A percentile compares a stretch with the other conserved stretches of the same genome.
Conservation (phyloP, 805 yeast genomes). For the Candida quercuum region DNA sequence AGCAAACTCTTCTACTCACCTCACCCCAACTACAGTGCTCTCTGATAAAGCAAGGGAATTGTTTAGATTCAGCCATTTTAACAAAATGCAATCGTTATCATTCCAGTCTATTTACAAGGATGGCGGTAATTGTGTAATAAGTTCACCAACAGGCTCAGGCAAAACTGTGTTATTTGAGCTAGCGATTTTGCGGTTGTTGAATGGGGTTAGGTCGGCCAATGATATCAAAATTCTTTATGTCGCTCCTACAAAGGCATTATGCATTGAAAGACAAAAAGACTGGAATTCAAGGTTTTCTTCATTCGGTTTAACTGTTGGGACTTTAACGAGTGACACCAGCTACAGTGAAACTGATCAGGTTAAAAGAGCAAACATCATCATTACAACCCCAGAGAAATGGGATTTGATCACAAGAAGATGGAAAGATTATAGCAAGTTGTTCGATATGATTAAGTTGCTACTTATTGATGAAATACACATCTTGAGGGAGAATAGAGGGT, state of each 20-base stretch:
- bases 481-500: slow-evolving; percentile 40
- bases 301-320: slow-evolving; percentile 38
- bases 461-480: slow-evolving; percentile 44
- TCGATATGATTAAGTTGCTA: slow-evolving; percentile 39
- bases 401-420: slow-evolving; percentile 49
- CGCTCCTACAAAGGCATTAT: slow-evolving; percentile 58
- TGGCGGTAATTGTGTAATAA: slow-evolving; percentile 38
- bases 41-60: slow-evolving; percentile 33
- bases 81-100: slow-evolving; percentile 46
- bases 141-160: slow-evolving; percentile 59
- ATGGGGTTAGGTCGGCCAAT: slow-evolving; percentile 15
- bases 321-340: slow-evolving; percentile 51
- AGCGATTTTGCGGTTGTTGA: slow-evolving; percentile 37
- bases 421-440: slow-evolving; percentile 35
- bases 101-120: slow-evolving; percentile 32
- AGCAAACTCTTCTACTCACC: background rate
- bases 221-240: slow-evolving; percentile 39
- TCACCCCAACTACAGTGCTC: slow-evolving; percentile 19
- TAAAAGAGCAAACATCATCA: slow-evolving; percentile 43
- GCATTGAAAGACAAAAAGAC: slow-evolving; percentile 41
- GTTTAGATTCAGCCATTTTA: slow-evolving; percentile 34
- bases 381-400: slow-evolving; percentile 63
- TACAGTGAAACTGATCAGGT: slow-evolving; percentile 39
- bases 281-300: slow-evolving; percentile 39
- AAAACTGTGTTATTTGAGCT: slow-evolving; percentile 51